These are phyloP conservation scores for Colletotrichum gigasporum DNA, from an alignment of 2,329 filamentous ascomycete species.

Conservation along the genomic window DNA sequence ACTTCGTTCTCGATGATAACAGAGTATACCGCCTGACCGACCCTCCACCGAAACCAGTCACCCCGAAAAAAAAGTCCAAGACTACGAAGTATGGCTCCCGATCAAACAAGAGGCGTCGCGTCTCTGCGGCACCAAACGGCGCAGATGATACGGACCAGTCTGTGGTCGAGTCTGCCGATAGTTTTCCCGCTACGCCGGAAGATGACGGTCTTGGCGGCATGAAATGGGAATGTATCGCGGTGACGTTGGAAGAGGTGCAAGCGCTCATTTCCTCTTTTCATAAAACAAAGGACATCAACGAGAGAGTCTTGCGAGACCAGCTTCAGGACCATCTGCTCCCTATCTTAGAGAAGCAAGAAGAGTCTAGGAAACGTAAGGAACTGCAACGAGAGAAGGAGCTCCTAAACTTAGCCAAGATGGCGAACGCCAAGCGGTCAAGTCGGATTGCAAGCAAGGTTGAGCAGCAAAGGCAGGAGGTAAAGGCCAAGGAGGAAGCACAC, in stretches of 20 bases:
- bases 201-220: constrained; percentile 78
- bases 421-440: constrained; percentile 93
- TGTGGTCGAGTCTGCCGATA: constrained; percentile 33
- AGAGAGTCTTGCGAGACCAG: constrained; percentile 78
- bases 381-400: constrained; percentile 79
- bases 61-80: constrained; percentile 73
- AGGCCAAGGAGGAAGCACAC: constrained; percentile 74
- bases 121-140: constrained; percentile 56
- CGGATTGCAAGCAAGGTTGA: constrained; percentile 86
- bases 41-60: constrained; percentile 68
- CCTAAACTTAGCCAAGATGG: constrained; percentile 83
- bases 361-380: constrained; percentile 77
- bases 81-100: constrained; percentile 69
- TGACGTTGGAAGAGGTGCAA: constrained; percentile 81
- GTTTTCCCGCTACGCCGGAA: constrained; percentile 42
- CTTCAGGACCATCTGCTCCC: constrained; percentile 84
- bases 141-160: constrained; percentile 45
- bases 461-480: constrained; percentile 78
- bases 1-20: constrained; percentile 94
- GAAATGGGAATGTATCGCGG: constrained; percentile 91
- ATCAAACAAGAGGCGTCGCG: constrained; percentile 76
- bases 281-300: constrained; percentile 84
- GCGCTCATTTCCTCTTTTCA: constrained; percentile 75
- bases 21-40: constrained; percentile 91
- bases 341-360: constrained; percentile 81